These are phyloP conservation scores for Penicillium sp. DNA, from an alignment of 2,329 filamentous ascomycete species.

Conservation along the genomic window DNA sequence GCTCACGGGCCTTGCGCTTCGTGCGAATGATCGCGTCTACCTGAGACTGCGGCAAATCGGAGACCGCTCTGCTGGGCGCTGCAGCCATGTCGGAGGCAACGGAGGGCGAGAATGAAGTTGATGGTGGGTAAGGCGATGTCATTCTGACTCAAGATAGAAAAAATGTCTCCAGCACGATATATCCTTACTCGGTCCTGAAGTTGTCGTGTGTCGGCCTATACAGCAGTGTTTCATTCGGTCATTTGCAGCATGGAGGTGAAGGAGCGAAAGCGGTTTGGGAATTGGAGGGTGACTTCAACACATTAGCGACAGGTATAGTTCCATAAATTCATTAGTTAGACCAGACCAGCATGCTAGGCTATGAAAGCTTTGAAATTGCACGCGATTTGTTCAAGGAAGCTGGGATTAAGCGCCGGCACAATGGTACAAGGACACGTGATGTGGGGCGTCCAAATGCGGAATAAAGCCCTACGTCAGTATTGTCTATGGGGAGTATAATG, in stretches of 20 bases:
- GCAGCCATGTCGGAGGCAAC: conserved; percentile 23
- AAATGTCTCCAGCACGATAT: not conserved
- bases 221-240: conserved; percentile 6
- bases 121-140: conserved; percentile 31
- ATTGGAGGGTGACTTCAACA: not conserved
- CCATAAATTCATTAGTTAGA: not conserved
- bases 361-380: conserved; percentile 14
- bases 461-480: conserved; percentile 12
- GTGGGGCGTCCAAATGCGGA: conserved; percentile 22
- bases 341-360: not conserved
- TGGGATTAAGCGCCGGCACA: conserved; percentile 12
- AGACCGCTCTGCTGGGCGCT: conserved; percentile 28
- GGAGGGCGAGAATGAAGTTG: conserved; percentile 31
- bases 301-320: not conserved
- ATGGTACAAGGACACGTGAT: conserved; percentile 21
- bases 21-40: conserved; percentile 49
- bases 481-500: not conserved
- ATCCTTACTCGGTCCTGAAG: conserved; percentile 1
- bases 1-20: conserved; percentile 48
- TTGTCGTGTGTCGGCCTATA: conserved; percentile 5
- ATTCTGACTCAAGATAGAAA: conserved; percentile 16
- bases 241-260: not conserved
- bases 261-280: not conserved
- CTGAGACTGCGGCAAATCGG: conserved; percentile 45
- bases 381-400: conserved; percentile 7